phyloP scores from a whole-genome alignment of 768 basidiomycete species.

The Lenzites betulinus region DNA sequence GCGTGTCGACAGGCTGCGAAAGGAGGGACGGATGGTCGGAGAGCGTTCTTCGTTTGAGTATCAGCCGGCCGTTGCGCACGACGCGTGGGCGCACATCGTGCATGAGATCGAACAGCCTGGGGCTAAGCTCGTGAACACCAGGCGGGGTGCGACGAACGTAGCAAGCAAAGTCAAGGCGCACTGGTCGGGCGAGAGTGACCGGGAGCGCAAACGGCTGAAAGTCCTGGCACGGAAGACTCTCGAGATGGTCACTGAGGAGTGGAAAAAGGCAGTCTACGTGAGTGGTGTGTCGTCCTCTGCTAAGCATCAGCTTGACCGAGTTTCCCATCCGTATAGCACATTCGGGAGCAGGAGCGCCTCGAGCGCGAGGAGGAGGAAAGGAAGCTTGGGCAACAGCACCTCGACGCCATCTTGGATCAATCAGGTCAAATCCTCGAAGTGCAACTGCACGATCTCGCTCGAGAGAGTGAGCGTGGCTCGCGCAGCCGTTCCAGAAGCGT shows the following conservation, averaged over 20 bases:
- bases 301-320: no score
- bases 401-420: slow-evolving; percentile 88
- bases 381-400: slow-evolving; percentile 77
- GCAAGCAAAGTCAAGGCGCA: slow-evolving; percentile 68
- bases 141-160: slow-evolving; percentile 52
- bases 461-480: slow-evolving; percentile 36
- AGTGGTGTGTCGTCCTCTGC: slow-evolving; percentile 33
- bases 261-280: slow-evolving; percentile 87
- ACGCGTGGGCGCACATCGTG: slow-evolving; percentile 64
- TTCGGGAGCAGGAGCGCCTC: slow-evolving; percentile 68
- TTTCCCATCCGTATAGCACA: slow-evolving; percentile 53
- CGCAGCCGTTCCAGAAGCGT: slow-evolving; percentile 59
- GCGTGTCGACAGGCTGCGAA: slow-evolving; percentile 44
- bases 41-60: slow-evolving; percentile 16
- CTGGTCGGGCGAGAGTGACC: slow-evolving; percentile 74
- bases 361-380: slow-evolving; percentile 75
- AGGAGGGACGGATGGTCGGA: slow-evolving; percentile 43
- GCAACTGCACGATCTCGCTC: slow-evolving; percentile 67
- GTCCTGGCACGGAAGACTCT: slow-evolving; percentile 72
- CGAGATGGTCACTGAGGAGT: slow-evolving; percentile 70
- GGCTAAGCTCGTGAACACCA: slow-evolving; percentile 34
- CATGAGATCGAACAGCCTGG: slow-evolving; percentile 31
- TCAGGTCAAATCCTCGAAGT: slow-evolving; percentile 85
- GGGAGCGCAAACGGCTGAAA: slow-evolving; percentile 68
- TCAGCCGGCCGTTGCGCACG: slow-evolving; percentile 33